A percentile compares a stretch with the other conserved stretches of the same genome.
Evolutionary conservation across 2,329 filamentous ascomycete genomes (phyloP).

Genomic region (Cercospora berteroae): DNA sequence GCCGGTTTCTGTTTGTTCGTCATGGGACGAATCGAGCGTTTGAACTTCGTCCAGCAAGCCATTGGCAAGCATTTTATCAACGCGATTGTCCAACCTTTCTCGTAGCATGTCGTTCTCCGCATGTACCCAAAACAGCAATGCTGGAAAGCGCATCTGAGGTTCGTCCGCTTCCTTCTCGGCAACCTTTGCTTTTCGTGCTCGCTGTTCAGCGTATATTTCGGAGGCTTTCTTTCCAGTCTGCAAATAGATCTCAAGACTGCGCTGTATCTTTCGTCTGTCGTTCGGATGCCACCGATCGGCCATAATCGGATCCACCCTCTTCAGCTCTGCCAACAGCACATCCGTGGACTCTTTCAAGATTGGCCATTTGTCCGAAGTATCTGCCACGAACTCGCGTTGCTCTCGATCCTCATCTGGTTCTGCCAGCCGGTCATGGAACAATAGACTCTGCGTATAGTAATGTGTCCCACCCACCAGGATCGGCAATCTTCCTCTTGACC

Average conservation of each 20-base stretch:
- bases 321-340: constrained; percentile 68
- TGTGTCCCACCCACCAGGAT: constrained; percentile 93
- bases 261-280: constrained; percentile 82
- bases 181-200: constrained; percentile 19
- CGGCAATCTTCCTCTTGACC: constrained; percentile 72
- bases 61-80: constrained; percentile 76
- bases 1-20: constrained; percentile 45
- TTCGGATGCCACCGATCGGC: constrained; percentile 92
- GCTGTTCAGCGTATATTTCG: constrained; percentile 80
- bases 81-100: constrained; percentile 68
- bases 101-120: constrained; percentile 67
- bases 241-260: constrained; percentile 86
- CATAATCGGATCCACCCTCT: constrained; percentile 83
- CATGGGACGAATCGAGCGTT: constrained; percentile 51
- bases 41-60: constrained; percentile 64
- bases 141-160: constrained; percentile 49
- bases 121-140: constrained; percentile 85
- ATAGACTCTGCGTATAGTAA: constrained; percentile 86
- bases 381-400: constrained; percentile 32
- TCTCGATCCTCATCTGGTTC: constrained; percentile 42
- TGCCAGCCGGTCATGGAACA: constrained; percentile 73
- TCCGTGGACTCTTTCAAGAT: constrained; percentile 72
- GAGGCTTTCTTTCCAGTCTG: constrained; percentile 78
- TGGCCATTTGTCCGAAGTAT: constrained; percentile 52
- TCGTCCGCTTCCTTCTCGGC: constrained; percentile 9